Conservation (phyloP, 441 rosid species). For the Eruca vesicaria region DNA sequence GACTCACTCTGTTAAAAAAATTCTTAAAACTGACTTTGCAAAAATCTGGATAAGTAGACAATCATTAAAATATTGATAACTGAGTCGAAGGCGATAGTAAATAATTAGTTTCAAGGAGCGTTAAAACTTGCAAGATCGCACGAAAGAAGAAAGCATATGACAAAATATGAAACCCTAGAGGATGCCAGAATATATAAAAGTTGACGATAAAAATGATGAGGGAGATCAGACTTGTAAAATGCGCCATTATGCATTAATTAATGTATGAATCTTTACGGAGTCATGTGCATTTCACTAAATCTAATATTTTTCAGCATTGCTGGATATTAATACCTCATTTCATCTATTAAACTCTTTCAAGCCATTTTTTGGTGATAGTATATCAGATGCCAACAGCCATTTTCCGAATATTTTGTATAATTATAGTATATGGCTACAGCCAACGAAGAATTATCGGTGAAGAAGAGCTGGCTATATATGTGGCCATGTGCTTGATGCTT, state of each 20-base stretch:
- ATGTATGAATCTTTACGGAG: neutral
- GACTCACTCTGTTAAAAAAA: no score
- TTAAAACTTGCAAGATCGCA: no score
- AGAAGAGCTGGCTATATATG: constrained; percentile 38
- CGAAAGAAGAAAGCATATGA: no score
- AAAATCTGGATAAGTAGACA: no score
- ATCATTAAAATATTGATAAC: no score
- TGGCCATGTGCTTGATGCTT: constrained; percentile 53
- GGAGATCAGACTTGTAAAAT: neutral
- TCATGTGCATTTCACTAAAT: neutral
- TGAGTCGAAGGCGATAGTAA: no score
- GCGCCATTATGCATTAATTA: neutral
- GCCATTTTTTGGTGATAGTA: constrained; percentile 37
- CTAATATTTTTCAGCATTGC: neutral
- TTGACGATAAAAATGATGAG: neutral
- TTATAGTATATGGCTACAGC: constrained; percentile 23
- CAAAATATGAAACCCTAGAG: no score
- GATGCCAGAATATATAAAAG: neutral
- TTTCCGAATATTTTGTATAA: constrained; percentile 14
- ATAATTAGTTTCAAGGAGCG: no score
- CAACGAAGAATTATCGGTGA: constrained; percentile 20
- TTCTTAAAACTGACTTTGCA: no score
- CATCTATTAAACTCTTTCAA: neutral
- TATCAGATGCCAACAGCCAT: constrained; percentile 38
- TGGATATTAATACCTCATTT: neutral